A percentile compares a stretch with the other conserved stretches of the same genome.
These are phyloP conservation scores for Aspergillus sp. DNA, from an alignment of 2,329 filamentous ascomycete species.

Conservation along the genomic window DNA sequence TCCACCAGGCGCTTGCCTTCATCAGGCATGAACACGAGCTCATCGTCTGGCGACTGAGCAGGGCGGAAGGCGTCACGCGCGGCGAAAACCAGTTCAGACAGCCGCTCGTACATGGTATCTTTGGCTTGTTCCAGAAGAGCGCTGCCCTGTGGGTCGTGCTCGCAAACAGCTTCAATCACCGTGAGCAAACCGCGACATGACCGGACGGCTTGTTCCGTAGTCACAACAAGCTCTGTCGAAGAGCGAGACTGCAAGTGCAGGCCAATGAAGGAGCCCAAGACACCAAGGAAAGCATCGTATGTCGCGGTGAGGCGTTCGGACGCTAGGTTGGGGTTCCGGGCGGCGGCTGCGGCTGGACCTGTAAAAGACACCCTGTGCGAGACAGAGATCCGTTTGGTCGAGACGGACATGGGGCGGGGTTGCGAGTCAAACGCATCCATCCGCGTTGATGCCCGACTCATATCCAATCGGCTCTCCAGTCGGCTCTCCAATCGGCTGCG, in stretches of 20 bases:
- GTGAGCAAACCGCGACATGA: slow-evolving; percentile 79
- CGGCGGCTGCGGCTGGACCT: slow-evolving; percentile 66
- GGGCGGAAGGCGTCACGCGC: slow-evolving; percentile 78
- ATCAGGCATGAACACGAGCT: slow-evolving; percentile 79
- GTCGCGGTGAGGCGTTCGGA: slow-evolving; percentile 79
- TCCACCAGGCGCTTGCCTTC: slow-evolving; percentile 75
- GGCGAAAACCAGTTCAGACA: slow-evolving; percentile 78
- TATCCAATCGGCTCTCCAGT: slow-evolving; percentile 31
- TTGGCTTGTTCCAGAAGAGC: slow-evolving; percentile 71
- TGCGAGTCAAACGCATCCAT: slow-evolving; percentile 32
- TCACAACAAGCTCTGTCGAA: slow-evolving; percentile 77
- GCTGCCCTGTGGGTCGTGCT: slow-evolving; percentile 72
- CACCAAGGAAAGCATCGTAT: slow-evolving; percentile 87
- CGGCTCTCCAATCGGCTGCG: slow-evolving; percentile 25
- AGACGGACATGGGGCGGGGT: slow-evolving; percentile 38
- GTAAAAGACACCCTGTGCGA: slow-evolving; percentile 79
- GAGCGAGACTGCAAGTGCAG: slow-evolving; percentile 92
- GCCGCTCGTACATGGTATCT: slow-evolving; percentile 75
- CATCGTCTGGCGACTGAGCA: slow-evolving; percentile 68
- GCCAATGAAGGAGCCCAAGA: slow-evolving; percentile 91
- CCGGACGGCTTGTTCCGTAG: slow-evolving; percentile 80
- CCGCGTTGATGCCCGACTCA: slow-evolving; percentile 34
- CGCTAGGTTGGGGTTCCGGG: slow-evolving; percentile 72
- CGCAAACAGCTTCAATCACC: slow-evolving; percentile 80
- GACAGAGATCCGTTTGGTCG: slow-evolving; percentile 55